Percentiles rank a stretch among this genome's conserved stretches.
These are phyloP conservation scores for Microdochium bolleyi DNA, from an alignment of 2,329 filamentous ascomycete genomes.

Conservation along the genomic window DNA sequence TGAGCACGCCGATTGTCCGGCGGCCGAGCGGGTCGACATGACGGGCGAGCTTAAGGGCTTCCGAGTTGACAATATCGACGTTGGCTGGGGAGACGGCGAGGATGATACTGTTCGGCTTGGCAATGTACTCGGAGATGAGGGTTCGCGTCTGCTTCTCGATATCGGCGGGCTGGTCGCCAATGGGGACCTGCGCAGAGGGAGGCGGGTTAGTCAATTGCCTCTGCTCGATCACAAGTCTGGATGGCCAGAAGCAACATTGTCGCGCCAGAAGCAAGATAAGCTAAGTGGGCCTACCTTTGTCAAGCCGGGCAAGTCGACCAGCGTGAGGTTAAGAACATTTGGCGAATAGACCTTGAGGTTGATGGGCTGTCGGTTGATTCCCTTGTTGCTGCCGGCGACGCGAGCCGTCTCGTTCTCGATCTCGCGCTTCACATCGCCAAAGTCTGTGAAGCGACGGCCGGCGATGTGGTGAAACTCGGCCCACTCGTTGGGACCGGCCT, in stretches of 20 bases:
- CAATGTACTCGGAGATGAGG: constrained; percentile 95
- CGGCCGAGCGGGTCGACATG: constrained; percentile 94
- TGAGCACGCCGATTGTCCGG: constrained; percentile 92
- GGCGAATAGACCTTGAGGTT: constrained; percentile 98
- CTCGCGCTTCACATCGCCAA: constrained; percentile 87
- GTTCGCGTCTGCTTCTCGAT: constrained; percentile 98
- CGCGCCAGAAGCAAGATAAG: neutral
- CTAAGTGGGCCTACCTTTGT: constrained; percentile 61
- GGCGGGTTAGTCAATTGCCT: constrained; percentile 5
- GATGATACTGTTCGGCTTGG: constrained; percentile 97
- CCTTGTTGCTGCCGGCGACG: constrained; percentile 91
- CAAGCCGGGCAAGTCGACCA: constrained; percentile 91
- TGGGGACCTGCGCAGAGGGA: constrained; percentile 60
- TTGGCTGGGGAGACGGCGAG: constrained; percentile 95
- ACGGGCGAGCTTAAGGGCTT: constrained; percentile 90
- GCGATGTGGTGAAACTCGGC: constrained; percentile 96
- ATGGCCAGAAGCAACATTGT: neutral
- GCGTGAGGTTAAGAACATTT: constrained; percentile 88
- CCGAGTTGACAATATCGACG: constrained; percentile 96
- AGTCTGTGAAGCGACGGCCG: constrained; percentile 82
- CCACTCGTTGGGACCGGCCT: constrained; percentile 64
- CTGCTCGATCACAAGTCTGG: neutral
- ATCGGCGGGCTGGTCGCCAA: constrained; percentile 93
- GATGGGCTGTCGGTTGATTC: constrained; percentile 94
- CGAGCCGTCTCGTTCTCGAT: constrained; percentile 95